Conservation (phyloP, 768 basidiomycete species). For the Dendrothele bispora region DNA sequence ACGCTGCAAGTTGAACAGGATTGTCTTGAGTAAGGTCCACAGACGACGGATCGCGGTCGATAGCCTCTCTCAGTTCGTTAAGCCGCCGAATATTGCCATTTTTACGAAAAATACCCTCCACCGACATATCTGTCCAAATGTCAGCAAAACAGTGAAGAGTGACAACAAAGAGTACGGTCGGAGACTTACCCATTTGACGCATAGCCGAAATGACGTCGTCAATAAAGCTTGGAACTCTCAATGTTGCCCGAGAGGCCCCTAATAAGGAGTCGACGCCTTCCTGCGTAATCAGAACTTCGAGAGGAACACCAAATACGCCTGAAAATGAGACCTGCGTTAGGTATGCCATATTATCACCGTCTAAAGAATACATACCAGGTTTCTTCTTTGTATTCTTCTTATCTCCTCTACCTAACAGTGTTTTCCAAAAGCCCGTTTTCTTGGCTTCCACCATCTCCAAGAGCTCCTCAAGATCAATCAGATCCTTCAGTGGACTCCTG, state of each 20-base stretch:
- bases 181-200: slow-evolving; percentile 91
- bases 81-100: slow-evolving; percentile 96
- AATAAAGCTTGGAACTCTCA: slow-evolving; percentile 95
- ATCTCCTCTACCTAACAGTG: slow-evolving; percentile 79
- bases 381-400: slow-evolving; percentile 92
- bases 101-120: slow-evolving; percentile 98
- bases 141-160: slow-evolving; percentile 6
- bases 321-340: slow-evolving; percentile 7
- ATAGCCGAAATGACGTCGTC: slow-evolving; percentile 98
- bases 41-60: slow-evolving; percentile 90
- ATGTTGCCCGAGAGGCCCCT: slow-evolving; percentile 80
- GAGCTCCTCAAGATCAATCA: slow-evolving; percentile 90
- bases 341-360: background rate
- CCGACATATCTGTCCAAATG: slow-evolving; percentile 81
- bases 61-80: slow-evolving; percentile 86
- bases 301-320: slow-evolving; percentile 93
- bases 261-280: slow-evolving; percentile 95
- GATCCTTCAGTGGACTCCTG: slow-evolving; percentile 75
- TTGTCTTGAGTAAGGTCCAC: slow-evolving; percentile 95
- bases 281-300: slow-evolving; percentile 90
- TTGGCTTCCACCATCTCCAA: slow-evolving; percentile 90
- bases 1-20: slow-evolving; percentile 93
- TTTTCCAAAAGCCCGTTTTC: slow-evolving; percentile 95
- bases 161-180: background rate
- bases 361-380: slow-evolving; percentile 54